Evolutionary conservation across 352 stramenopile genomes (phyloP).

Genomic region (Globisporangium ultimum): DNA sequence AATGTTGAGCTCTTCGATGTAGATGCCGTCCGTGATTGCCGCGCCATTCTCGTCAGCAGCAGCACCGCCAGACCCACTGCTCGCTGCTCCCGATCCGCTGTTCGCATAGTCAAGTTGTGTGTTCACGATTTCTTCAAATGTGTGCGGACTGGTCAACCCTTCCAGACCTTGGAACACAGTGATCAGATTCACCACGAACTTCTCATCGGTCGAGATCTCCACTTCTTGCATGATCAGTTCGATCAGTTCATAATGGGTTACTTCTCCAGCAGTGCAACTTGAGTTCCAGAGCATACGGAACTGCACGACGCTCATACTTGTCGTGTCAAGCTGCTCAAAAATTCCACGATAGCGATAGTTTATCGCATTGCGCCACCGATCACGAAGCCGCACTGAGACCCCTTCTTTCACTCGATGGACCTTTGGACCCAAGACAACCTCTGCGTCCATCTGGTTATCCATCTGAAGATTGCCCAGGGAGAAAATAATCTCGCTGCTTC

Average conservation of each 20-base stretch:
- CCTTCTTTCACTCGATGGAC: constrained; percentile 83
- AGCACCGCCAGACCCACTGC: constrained; percentile 21
- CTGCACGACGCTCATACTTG: constrained; percentile 69
- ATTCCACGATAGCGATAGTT: constrained; percentile 85
- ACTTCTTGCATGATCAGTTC: constrained; percentile 86
- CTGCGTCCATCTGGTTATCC: constrained; percentile 88
- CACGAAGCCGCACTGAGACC: constrained; percentile 78
- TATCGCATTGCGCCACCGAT: constrained; percentile 80
- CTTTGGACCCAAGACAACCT: constrained; percentile 80
- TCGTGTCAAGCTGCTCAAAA: constrained; percentile 72
- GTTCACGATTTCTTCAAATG: constrained; percentile 82
- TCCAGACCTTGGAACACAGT: constrained; percentile 87
- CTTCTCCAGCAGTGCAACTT: constrained; percentile 67
- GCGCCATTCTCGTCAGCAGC: constrained; percentile 15
- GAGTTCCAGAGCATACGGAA: constrained; percentile 88
- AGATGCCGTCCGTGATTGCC: constrained; percentile 55
- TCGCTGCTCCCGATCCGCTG: constrained; percentile 14
- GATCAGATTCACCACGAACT: constrained; percentile 89
- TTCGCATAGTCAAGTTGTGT: constrained; percentile 64
- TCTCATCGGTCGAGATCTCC: constrained; percentile 88
- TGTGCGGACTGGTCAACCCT: constrained; percentile 60
- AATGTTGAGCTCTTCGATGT: constrained; percentile 86
- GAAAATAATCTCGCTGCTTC: constrained; percentile 80
- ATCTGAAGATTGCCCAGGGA: constrained; percentile 86
- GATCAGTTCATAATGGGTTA: constrained; percentile 83